These are phyloP conservation scores for Fusarium oligoseptatum DNA, from an alignment of 2,329 filamentous ascomycete species.

Conservation along the genomic window DNA sequence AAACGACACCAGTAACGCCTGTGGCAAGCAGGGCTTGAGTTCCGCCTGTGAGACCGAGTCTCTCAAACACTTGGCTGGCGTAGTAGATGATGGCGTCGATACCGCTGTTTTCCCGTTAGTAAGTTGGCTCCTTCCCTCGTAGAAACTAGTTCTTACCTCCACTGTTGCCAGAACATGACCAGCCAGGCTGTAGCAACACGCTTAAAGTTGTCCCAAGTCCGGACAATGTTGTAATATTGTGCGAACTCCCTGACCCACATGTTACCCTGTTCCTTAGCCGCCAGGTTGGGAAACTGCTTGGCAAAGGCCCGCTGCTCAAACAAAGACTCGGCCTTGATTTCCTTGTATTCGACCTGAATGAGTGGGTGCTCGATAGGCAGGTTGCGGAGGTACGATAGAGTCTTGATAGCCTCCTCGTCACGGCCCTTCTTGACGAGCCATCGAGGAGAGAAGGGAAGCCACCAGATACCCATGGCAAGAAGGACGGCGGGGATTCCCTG, in stretches of 20 bases:
- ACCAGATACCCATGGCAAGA: constrained; percentile 78
- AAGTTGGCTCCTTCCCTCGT: not conserved
- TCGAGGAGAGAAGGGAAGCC: constrained; percentile 83
- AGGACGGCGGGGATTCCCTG: constrained; percentile 61
- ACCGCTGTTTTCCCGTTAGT: constrained; percentile 4
- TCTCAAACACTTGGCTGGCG: constrained; percentile 70
- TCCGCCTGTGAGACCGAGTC: constrained; percentile 71
- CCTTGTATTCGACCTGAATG: constrained; percentile 81
- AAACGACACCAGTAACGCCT: constrained; percentile 78
- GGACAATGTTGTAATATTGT: constrained; percentile 57
- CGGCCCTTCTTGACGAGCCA: constrained; percentile 81
- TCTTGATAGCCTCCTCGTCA: constrained; percentile 71
- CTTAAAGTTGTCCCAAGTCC: constrained; percentile 66
- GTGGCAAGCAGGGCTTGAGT: constrained; percentile 75
- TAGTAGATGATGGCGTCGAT: constrained; percentile 59
- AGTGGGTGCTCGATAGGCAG: constrained; percentile 73
- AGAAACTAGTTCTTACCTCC: constrained; percentile 27
- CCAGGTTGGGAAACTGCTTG: constrained; percentile 64
- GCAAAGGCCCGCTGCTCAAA: constrained; percentile 81
- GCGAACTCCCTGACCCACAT: constrained; percentile 60
- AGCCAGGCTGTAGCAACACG: constrained; percentile 74
- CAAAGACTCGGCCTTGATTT: constrained; percentile 82
- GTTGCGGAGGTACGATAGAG: constrained; percentile 72
- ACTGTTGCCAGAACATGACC: constrained; percentile 72
- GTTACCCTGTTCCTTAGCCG: constrained; percentile 57